Conservation (phyloP, 768 basidiomycete genomes). For the Leccinum arenicola region DNA sequence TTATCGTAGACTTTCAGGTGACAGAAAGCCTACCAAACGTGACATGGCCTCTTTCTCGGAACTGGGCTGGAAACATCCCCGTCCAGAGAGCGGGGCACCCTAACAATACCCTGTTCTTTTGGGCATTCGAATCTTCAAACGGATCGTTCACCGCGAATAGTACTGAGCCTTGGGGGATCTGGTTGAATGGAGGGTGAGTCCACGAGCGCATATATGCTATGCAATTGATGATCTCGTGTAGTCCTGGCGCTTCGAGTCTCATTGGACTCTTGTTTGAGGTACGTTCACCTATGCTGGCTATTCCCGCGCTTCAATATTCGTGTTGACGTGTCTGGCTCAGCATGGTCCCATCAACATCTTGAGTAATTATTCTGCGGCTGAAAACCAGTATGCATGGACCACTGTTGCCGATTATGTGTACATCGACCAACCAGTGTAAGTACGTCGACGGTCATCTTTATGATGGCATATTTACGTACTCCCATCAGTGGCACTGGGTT, state of each 20-base stretch:
- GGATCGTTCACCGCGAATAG: slow-evolving; percentile 50
- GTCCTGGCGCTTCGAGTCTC: slow-evolving; percentile 69
- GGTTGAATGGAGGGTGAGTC: slow-evolving; percentile 67
- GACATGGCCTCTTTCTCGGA: slow-evolving; percentile 45
- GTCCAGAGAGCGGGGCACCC: slow-evolving; percentile 59
- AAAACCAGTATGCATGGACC: slow-evolving; percentile 57
- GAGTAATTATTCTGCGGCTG: slow-evolving; percentile 42
- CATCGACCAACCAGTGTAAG: slow-evolving; percentile 66
- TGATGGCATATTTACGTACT: not conserved
- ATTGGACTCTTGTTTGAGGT: slow-evolving; percentile 62
- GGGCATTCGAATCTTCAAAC: slow-evolving; percentile 53
- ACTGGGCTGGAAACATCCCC: slow-evolving; percentile 63
- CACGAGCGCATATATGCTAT: not conserved
- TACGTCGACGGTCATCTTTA: slow-evolving; percentile 5
- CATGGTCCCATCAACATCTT: slow-evolving; percentile 65
- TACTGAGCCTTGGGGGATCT: slow-evolving; percentile 63
- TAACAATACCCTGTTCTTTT: slow-evolving; percentile 65
- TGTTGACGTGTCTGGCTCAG: slow-evolving; percentile 28
- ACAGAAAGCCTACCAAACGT: slow-evolving; percentile 56
- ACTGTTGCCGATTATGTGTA: slow-evolving; percentile 55
- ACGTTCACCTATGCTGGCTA: slow-evolving; percentile 9
- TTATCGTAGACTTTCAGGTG: slow-evolving; percentile 54
- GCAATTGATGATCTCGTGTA: slow-evolving; percentile 10
- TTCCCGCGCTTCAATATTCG: not conserved
- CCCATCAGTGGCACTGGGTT: slow-evolving; percentile 53